Conservation (phyloP, 768 basidiomycete genomes). For the Podaxis sp. region DNA sequence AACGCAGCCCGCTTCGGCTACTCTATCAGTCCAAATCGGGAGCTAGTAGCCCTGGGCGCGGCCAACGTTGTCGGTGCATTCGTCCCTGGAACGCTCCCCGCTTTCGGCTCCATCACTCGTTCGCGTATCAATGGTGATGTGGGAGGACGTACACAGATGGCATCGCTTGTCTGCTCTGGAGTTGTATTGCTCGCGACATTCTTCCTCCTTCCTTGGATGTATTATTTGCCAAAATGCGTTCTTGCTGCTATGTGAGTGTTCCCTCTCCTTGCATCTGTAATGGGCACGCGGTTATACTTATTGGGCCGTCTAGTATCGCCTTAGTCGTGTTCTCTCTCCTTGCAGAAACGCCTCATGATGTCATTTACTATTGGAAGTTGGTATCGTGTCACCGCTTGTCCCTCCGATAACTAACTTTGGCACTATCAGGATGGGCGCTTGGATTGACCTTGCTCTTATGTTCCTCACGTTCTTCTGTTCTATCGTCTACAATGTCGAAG, state of each 20-base stretch:
- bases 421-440: slow-evolving; percentile 74
- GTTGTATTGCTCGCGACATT: slow-evolving; percentile 83
- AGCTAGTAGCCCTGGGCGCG: slow-evolving; percentile 89
- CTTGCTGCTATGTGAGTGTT: slow-evolving; percentile 77
- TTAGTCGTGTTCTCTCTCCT: slow-evolving; percentile 85
- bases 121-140: slow-evolving; percentile 90
- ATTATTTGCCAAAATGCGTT: slow-evolving; percentile 87
- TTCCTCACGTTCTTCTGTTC: slow-evolving; percentile 84
- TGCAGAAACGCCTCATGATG: slow-evolving; percentile 83
- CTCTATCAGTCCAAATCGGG: slow-evolving; percentile 90
- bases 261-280: not conserved
- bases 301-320: slow-evolving; percentile 60
- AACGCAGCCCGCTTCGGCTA: slow-evolving; percentile 84
- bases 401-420: not conserved
- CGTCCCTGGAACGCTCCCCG: slow-evolving; percentile 86
- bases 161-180: slow-evolving; percentile 72
- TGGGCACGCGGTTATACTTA: not conserved
- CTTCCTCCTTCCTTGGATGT: slow-evolving; percentile 85
- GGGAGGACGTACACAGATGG: slow-evolving; percentile 88
- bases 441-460: slow-evolving; percentile 89
- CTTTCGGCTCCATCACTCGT: slow-evolving; percentile 90
- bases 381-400: slow-evolving; percentile 21
- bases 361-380: slow-evolving; percentile 81
- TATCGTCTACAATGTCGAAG: slow-evolving; percentile 88
- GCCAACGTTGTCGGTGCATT: slow-evolving; percentile 79